Evolutionary conservation across 1,139 yeast species (phyloP), one percentile per base, ranked within the genome.

Genomic region (Pichia sp.): DNA sequence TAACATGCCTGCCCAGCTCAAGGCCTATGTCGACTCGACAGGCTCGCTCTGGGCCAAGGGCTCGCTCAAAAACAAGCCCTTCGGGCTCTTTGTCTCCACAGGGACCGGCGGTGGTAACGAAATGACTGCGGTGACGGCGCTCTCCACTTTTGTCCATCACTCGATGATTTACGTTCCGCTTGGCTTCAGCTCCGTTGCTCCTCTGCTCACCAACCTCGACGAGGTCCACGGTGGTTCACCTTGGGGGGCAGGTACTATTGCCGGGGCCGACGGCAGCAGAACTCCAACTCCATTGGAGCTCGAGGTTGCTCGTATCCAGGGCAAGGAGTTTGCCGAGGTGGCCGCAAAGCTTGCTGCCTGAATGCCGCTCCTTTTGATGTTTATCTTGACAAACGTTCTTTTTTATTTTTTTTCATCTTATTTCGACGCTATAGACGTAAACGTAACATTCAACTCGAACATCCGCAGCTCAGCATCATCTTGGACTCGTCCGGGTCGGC

Each of bases 41-140:
- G 95, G 95, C 66, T 87, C 87, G 50, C 73, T 87, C 59, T 87
- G 96, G 96, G 89, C 87, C 50, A 58, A 69, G 50, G 95, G 95
- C 69, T 82, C 82, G 53, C 74, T 87, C 55, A 72, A 78, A 64
- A 93, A 93, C 65, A 87, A 87, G 72, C 78, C 79, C 60, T 89
- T 86, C 44, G 93, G 93, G 65, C 66, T 83, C 53, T 87, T 87
- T 63, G 84, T 83, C 51, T 78, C 89, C 46, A 87, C 96, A 43
- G 91, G 93, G 66, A 78, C 90, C 50, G 93, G 93, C 67, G 95
- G 95, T 70, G 91, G 91, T 62, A 89, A 85, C 71, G 96, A 88
- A 73, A 70, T 75, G 53, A 86, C 96, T 45, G 76, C 75, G 50
- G 71, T 79, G 60, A 85, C 80, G 73, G 69, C 87, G 47, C 65